Conservation (phyloP, 1,139 yeast genomes). For the Hyphopichia pseudoburtonii region DNA sequence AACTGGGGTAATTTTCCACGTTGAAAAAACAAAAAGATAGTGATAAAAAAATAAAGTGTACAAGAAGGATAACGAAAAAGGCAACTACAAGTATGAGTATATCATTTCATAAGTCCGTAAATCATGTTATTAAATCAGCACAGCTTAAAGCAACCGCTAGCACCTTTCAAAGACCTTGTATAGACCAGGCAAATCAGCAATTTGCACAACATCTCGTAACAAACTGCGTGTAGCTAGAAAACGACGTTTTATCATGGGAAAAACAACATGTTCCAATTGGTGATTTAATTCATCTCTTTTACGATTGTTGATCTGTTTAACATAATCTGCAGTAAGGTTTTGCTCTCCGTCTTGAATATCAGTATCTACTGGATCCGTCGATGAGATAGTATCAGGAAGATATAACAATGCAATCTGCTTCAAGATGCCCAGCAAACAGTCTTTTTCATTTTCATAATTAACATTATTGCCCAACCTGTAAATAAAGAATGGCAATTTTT, state of each 20-base stretch:
- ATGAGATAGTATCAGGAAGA: slow-evolving; percentile 58
- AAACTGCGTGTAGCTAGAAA: slow-evolving; percentile 65
- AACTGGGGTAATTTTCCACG: too few relatives aligned
- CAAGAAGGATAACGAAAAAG: too few relatives aligned
- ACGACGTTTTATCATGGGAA: slow-evolving; percentile 64
- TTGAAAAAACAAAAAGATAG: too few relatives aligned
- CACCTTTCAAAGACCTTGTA: slow-evolving; percentile 94
- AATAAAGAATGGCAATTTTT: slow-evolving; percentile 67
- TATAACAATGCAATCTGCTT: slow-evolving; percentile 72
- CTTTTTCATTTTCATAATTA: slow-evolving; percentile 64
- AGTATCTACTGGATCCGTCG: slow-evolving; percentile 15
- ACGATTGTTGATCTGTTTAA: slow-evolving; percentile 11
- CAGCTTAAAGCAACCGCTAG: slow-evolving; percentile 19
- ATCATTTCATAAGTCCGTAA: too few relatives aligned
- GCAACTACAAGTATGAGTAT: too few relatives aligned
- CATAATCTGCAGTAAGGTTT: slow-evolving; percentile 15
- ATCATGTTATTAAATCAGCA: neutral
- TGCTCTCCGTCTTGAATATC: slow-evolving; percentile 8
- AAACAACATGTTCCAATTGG: slow-evolving; percentile 55
- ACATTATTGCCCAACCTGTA: slow-evolving; percentile 59
- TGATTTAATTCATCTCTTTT: slow-evolving; percentile 24
- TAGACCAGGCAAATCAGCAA: slow-evolving; percentile 89
- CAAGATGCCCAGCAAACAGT: slow-evolving; percentile 65
- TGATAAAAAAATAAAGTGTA: too few relatives aligned
- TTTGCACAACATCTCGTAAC: slow-evolving; percentile 62